These are phyloP conservation scores for Claviceps arundinis DNA, from an alignment of 2,329 filamentous ascomycete genomes.

Conservation along the genomic window DNA sequence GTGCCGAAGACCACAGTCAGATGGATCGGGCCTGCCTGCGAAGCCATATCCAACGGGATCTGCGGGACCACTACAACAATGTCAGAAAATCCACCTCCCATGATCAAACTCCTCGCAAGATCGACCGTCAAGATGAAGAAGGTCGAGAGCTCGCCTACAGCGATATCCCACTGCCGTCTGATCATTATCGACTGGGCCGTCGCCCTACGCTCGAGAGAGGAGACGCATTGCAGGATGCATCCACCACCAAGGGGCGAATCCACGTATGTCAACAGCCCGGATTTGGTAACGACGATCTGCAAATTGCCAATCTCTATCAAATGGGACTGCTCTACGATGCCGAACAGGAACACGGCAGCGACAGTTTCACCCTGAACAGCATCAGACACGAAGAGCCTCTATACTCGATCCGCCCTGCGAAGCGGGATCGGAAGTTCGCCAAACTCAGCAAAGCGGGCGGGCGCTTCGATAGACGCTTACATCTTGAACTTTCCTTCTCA, in stretches of 20 bases:
- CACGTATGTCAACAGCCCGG: constrained; percentile 12
- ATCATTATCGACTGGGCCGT: constrained; percentile 19
- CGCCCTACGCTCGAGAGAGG: constrained; percentile 31
- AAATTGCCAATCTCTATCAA: constrained; percentile 28
- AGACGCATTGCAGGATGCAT: constrained; percentile 31
- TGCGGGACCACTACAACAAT: constrained; percentile 5
- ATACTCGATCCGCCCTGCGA: constrained; percentile 25
- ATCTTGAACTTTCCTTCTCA: constrained; percentile 29
- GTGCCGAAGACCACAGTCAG: constrained; percentile 5
- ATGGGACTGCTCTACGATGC: constrained; percentile 32
- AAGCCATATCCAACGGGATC: constrained; percentile 5
- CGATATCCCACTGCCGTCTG: constrained; percentile 23
- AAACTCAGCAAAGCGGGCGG: constrained; percentile 9
- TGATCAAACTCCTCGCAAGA: not conserved
- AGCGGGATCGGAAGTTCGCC: constrained; percentile 17
- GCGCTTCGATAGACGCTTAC: constrained; percentile 11
- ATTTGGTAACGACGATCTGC: constrained; percentile 17
- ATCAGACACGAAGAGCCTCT: constrained; percentile 25
- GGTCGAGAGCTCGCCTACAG: constrained; percentile 22
- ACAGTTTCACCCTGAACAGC: constrained; percentile 24
- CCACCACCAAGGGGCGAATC: constrained; percentile 22
- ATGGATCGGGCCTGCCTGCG: constrained; percentile 11
- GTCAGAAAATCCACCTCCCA: not conserved
- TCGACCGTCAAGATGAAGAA: constrained; percentile 15
- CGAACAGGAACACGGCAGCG: constrained; percentile 17